A percentile compares a stretch with the other conserved stretches of the same genome.
phyloP scores from a whole-genome alignment of 441 rosid genomes.

The Dalechampia spathulata region DNA sequence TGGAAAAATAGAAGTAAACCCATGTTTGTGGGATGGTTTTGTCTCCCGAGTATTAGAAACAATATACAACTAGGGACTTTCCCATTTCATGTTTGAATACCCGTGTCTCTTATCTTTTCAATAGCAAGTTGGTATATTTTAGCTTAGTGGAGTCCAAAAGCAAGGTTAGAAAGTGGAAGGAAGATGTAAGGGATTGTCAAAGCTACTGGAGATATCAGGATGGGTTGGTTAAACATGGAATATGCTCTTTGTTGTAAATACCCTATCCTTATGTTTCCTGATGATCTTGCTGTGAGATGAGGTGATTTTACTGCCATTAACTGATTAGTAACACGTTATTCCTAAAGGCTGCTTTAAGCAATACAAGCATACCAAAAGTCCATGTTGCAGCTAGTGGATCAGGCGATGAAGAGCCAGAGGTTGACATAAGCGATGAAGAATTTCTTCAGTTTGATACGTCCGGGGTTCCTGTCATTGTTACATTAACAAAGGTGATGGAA shows the following conservation, averaged over 20 bases:
- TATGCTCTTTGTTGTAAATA: neutral
- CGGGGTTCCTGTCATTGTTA: conserved; percentile 56
- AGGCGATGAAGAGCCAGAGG: conserved; percentile 68
- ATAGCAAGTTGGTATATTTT: neutral
- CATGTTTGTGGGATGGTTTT: too few relatives aligned
- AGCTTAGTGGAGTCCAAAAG: neutral
- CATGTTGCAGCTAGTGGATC: conserved; percentile 43
- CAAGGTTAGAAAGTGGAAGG: too few relatives aligned
- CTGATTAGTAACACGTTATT: neutral
- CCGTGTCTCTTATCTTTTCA: neutral
- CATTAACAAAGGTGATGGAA: conserved; percentile 56
- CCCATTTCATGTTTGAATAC: neutral
- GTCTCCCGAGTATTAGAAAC: too few relatives aligned
- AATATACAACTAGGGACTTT: too few relatives aligned
- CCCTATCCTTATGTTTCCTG: neutral
- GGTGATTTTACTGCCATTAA: neutral
- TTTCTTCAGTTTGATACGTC: conserved; percentile 77
- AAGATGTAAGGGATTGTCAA: too few relatives aligned
- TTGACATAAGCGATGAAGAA: conserved; percentile 87
- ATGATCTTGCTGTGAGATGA: neutral
- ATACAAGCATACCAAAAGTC: conserved; percentile 78
- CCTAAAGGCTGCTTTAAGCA: conserved; percentile 79
- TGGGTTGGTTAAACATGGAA: too few relatives aligned
- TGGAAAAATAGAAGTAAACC: too few relatives aligned
- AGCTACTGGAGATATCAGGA: too few relatives aligned